Base-by-base conservation (phyloP, 2,329 filamentous ascomycete species). In the Claviceps digitariae region DNA sequence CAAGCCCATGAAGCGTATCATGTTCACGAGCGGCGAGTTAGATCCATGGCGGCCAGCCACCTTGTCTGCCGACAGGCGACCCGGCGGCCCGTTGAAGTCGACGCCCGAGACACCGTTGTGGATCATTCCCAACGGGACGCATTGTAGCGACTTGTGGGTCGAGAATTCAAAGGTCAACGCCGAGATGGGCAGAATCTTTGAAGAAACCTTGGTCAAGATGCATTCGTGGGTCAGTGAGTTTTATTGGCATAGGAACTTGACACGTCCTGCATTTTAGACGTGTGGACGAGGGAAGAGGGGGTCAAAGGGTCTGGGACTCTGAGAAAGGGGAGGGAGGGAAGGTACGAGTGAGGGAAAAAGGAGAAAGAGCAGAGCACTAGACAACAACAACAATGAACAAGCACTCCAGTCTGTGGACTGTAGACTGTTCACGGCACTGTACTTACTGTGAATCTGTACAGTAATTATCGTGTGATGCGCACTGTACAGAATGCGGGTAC, bases 31-130 rank as follows among this genome's bases (percentile, higher is more conserved):
- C 58, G 81, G 75, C 43, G 70, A 79, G 63, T 77, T 69, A 52
- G 81, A 84, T 61, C 81, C 80, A 7, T 83, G 80, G 81, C 69
- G 74, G 40, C 72, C 76, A 5, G 72, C 75, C 0, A 73, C 73
- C 3, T 72, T 83, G 0, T 74, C 72, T 0, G 76, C 76, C 20
- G 67, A 72, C 23, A 72, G 74, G 60, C 69, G 79, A 23, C 77
- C 78, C 0, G 76, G 72, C 6, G 81, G 81, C 0, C 77, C 78
- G 1, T 62, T 82, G 45, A 10, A 17, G 15, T 64, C 53, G 72
- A 72, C 13, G 77, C 72, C 0, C 0, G 61, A 73, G 27, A 69
- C 71, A 1, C 79, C 80, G 1, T 67, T 81, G 12, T 69, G 74
- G 52, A 58, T 83, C 21, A 74, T 84, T 45, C 72, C 74, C 0